A percentile compares a stretch with the other conserved stretches of the same genome.
Conservation (phyloP, 2,329 filamentous ascomycete species). For the Aspergillus caelatus region DNA sequence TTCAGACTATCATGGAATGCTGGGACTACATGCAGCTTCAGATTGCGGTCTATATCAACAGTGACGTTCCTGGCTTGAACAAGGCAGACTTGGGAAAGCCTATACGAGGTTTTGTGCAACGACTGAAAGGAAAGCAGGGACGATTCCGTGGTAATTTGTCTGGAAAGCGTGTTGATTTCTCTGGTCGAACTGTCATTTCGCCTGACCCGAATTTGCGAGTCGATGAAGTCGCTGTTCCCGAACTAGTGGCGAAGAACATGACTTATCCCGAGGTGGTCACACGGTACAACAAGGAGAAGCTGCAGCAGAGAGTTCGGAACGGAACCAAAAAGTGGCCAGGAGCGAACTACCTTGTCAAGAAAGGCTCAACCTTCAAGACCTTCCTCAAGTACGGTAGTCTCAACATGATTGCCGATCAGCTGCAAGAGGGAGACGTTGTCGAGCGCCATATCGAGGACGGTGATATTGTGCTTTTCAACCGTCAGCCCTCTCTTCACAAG, state of each 20-base stretch:
- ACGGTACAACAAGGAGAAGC: slow-evolving; percentile 80
- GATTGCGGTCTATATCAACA: slow-evolving; percentile 97
- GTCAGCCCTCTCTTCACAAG: slow-evolving; percentile 96
- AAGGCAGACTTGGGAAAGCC: slow-evolving; percentile 85
- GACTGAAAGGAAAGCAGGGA: slow-evolving; percentile 95
- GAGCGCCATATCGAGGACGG: slow-evolving; percentile 94
- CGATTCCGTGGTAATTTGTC: slow-evolving; percentile 96
- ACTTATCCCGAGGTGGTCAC: slow-evolving; percentile 92
- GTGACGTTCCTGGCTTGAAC: slow-evolving; percentile 88
- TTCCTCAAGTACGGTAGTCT: slow-evolving; percentile 76
- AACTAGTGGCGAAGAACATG: slow-evolving; percentile 91
- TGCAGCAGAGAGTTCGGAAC: slow-evolving; percentile 72
- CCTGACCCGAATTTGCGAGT: slow-evolving; percentile 93
- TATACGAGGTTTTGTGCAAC: slow-evolving; percentile 91
- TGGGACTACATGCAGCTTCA: slow-evolving; percentile 97
- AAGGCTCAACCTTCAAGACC: slow-evolving; percentile 70
- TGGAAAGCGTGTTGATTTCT: slow-evolving; percentile 98
- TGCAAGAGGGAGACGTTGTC: slow-evolving; percentile 83
- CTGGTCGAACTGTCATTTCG: slow-evolving; percentile 94
- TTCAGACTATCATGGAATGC: slow-evolving; percentile 93
- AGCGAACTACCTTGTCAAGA: slow-evolving; percentile 78
- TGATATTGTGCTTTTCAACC: slow-evolving; percentile 96
- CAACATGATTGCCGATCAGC: slow-evolving; percentile 69
- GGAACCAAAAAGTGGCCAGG: slow-evolving; percentile 82
- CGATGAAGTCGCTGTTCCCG: slow-evolving; percentile 89